Evolutionary conservation across 371 early-diverging fungal genomes (phyloP).

Genomic region (Entomophthora muscae): DNA sequence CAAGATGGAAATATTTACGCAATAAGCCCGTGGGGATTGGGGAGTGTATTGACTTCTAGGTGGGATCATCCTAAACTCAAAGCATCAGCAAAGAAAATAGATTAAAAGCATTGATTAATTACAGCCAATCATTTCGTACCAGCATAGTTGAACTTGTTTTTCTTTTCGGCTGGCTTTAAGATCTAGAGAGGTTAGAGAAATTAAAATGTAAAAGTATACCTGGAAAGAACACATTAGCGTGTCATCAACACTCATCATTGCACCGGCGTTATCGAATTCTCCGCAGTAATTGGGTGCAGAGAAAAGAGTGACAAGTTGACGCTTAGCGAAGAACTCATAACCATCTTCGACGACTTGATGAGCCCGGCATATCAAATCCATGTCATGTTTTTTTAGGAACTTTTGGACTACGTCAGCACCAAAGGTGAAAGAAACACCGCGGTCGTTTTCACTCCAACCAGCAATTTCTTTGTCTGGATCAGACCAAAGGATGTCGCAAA

Average conservation of each 20-base stretch:
- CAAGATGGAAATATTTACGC: background rate
- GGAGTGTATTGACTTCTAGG: background rate
- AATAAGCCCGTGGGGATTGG: background rate
- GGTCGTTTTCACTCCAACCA: slow-evolving; percentile 95
- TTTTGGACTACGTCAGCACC: slow-evolving; percentile 75
- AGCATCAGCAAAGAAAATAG: background rate
- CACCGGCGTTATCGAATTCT: slow-evolving; percentile 93
- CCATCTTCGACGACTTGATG: slow-evolving; percentile 99
- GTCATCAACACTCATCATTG: slow-evolving; percentile 90
- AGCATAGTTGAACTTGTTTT: slow-evolving; percentile 47
- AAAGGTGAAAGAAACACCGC: slow-evolving; percentile 96
- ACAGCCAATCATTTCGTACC: slow-evolving; percentile 19
- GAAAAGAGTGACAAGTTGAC: slow-evolving; percentile 88
- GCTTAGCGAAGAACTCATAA: slow-evolving; percentile 94
- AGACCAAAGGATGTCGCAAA: slow-evolving; percentile 84
- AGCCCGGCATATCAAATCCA: slow-evolving; percentile 90
- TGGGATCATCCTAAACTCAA: background rate
- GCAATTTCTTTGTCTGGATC: slow-evolving; percentile 57
- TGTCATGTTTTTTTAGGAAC: slow-evolving; percentile 76
- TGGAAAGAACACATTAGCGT: slow-evolving; percentile 55
- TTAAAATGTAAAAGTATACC: slow-evolving; percentile 20
- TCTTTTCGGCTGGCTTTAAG: slow-evolving; percentile 21
- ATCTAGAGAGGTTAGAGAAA: slow-evolving; percentile 5
- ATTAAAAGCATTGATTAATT: background rate
- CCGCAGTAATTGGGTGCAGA: slow-evolving; percentile 98